These are phyloP conservation scores for Kluyveromyces siamensis DNA, from an alignment of 805 yeast species.

Conservation along the genomic window DNA sequence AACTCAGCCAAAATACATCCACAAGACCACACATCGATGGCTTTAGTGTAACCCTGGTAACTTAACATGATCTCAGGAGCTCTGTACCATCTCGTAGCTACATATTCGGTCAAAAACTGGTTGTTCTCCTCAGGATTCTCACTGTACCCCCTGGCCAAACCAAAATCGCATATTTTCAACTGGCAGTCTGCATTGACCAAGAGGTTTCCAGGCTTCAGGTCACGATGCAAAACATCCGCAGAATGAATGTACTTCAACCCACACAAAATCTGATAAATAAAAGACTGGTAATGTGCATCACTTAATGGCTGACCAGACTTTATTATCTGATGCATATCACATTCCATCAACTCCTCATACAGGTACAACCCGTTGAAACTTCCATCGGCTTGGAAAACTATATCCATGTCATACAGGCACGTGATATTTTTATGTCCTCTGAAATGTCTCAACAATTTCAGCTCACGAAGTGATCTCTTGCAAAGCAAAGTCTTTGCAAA, in stretches of 20 bases:
- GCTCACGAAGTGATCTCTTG: constrained; percentile 84
- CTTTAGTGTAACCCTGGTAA: constrained; percentile 89
- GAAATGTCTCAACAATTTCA: constrained; percentile 84
- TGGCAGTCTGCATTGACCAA: constrained; percentile 95
- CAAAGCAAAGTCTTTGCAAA: constrained; percentile 86
- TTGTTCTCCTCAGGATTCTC: constrained; percentile 75
- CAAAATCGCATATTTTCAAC: constrained; percentile 92
- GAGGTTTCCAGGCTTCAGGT: constrained; percentile 87
- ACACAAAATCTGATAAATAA: constrained; percentile 83
- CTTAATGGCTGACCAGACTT: constrained; percentile 88
- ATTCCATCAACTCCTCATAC: constrained; percentile 96
- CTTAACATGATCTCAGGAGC: constrained; percentile 97
- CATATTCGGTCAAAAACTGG: constrained; percentile 95
- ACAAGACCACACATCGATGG: constrained; percentile 96
- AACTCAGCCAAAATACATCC: constrained; percentile 96
- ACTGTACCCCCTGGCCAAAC: constrained; percentile 86
- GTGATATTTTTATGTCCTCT: constrained; percentile 96
- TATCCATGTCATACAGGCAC: constrained; percentile 88
- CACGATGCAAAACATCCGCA: constrained; percentile 89
- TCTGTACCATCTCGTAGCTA: constrained; percentile 97
- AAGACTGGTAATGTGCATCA: constrained; percentile 91
- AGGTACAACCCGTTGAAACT: constrained; percentile 85
- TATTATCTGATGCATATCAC: constrained; percentile 96
- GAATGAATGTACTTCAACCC: constrained; percentile 86
- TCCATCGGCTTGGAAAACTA: constrained; percentile 55